These are phyloP conservation scores for Penicillium riverlandense DNA, from an alignment of 495 filamentous ascomycete species.

Conservation along the genomic window DNA sequence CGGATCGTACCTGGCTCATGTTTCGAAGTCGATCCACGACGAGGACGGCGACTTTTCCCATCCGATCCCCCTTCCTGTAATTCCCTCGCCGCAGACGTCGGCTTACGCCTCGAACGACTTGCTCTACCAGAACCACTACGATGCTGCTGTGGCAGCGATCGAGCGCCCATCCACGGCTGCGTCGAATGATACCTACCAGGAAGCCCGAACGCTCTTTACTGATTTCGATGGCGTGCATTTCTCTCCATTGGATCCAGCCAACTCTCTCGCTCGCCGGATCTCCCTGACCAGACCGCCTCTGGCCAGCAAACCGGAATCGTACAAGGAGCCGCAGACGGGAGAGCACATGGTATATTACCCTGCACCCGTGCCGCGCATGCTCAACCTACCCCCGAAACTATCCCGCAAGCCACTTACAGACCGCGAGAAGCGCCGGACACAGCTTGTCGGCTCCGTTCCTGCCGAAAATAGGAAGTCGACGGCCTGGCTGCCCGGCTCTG, in stretches of 20 bases:
- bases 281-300: constrained; percentile 34
- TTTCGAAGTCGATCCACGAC: constrained; percentile 44
- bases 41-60: constrained; percentile 27
- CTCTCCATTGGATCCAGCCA: constrained; percentile 35
- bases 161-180: constrained; percentile 42
- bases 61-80: constrained; percentile 5
- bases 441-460: constrained; percentile 46
- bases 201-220: constrained; percentile 65
- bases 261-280: constrained; percentile 21
- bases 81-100: constrained; percentile 18
- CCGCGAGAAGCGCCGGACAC: constrained; percentile 63
- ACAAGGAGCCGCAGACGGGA: constrained; percentile 55
- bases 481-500: constrained; percentile 23
- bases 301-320: constrained; percentile 48
- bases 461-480: constrained; percentile 40
- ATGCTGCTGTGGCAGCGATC: constrained; percentile 12
- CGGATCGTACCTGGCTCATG: constrained; percentile 42
- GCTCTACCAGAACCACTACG: constrained; percentile 13
- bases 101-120: constrained; percentile 14
- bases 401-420: constrained; percentile 62
- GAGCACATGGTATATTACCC: constrained; percentile 91
- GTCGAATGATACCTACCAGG: constrained; percentile 62
- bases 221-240: constrained; percentile 96
- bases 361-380: constrained; percentile 85
- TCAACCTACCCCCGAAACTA: constrained; percentile 84